Conservation (phyloP, 345 rosid species). For the Toxicodendron radicans region DNA sequence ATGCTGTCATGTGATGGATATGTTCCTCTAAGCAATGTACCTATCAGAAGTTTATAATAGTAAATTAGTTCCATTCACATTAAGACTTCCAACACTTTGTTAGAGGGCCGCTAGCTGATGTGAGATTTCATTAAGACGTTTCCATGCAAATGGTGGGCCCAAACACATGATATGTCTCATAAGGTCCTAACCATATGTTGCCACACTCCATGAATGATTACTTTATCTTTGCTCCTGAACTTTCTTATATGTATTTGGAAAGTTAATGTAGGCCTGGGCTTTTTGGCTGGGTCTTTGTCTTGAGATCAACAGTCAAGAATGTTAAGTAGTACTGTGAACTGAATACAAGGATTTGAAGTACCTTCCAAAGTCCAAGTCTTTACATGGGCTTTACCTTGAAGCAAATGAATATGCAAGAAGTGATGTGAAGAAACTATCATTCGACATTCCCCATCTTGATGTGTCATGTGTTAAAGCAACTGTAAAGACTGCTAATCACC, state of each 20-base stretch:
- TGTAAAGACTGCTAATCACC: too few relatives aligned
- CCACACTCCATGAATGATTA: background rate
- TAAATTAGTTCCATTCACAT: background rate
- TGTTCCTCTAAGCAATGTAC: background rate
- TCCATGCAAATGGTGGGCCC: background rate
- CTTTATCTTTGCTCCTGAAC: background rate
- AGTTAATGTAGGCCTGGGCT: background rate
- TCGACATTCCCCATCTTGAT: too few relatives aligned
- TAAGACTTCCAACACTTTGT: background rate
- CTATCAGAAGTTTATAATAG: background rate
- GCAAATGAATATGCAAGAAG: too few relatives aligned
- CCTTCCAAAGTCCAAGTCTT: too few relatives aligned
- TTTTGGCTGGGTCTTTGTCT: background rate
- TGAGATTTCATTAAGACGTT: background rate
- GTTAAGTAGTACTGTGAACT: background rate
- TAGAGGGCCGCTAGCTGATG: too few relatives aligned
- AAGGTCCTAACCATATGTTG: background rate
- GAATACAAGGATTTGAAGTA: background rate
- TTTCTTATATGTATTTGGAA: background rate
- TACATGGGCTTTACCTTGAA: too few relatives aligned
- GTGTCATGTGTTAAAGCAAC: too few relatives aligned
- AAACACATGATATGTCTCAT: background rate
- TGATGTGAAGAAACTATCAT: too few relatives aligned
- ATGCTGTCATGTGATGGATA: slow-evolving; percentile 3
- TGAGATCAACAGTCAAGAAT: background rate